phyloP scores from a whole-genome alignment of 2,329 filamentous ascomycete species.

The Colletotrichum phormii region DNA sequence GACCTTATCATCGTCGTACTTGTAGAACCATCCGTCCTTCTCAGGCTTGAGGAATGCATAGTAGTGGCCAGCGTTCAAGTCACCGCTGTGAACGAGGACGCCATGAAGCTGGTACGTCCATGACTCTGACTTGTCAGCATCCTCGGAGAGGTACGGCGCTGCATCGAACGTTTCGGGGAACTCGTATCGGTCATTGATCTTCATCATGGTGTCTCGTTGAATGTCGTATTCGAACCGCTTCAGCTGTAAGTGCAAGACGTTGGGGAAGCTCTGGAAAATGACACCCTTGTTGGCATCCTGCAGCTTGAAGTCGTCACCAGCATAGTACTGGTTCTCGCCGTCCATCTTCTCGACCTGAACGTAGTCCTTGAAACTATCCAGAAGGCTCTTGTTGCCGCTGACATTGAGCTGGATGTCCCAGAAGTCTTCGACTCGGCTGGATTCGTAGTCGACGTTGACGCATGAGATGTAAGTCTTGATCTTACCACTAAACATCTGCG shows the following conservation, averaged over 20 bases:
- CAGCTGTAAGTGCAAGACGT: conserved; percentile 92
- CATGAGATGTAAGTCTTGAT: conserved; percentile 99
- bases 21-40: conserved; percentile 95
- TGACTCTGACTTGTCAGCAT: conserved; percentile 87
- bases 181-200: conserved; percentile 94
- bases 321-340: conserved; percentile 98
- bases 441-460: conserved; percentile 98
- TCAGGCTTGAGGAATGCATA: conserved; percentile 96
- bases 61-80: conserved; percentile 97
- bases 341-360: conserved; percentile 97
- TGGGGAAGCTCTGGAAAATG: conserved; percentile 95
- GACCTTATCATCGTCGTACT: conserved; percentile 96
- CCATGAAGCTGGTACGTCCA: conserved; percentile 95
- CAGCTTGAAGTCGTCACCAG: conserved; percentile 87
- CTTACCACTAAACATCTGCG: conserved; percentile 94
- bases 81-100: conserved; percentile 95
- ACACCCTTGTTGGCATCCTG: conserved; percentile 98
- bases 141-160: conserved; percentile 85
- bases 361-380: conserved; percentile 96
- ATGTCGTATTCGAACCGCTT: conserved; percentile 99
- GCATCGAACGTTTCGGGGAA: conserved; percentile 89
- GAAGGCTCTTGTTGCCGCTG: conserved; percentile 89
- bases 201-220: conserved; percentile 97
- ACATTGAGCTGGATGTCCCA: conserved; percentile 99
- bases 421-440: conserved; percentile 94